phyloP scores from a whole-genome alignment of 2,329 filamentous ascomycete genomes.

The Cyphellophora europaea region DNA sequence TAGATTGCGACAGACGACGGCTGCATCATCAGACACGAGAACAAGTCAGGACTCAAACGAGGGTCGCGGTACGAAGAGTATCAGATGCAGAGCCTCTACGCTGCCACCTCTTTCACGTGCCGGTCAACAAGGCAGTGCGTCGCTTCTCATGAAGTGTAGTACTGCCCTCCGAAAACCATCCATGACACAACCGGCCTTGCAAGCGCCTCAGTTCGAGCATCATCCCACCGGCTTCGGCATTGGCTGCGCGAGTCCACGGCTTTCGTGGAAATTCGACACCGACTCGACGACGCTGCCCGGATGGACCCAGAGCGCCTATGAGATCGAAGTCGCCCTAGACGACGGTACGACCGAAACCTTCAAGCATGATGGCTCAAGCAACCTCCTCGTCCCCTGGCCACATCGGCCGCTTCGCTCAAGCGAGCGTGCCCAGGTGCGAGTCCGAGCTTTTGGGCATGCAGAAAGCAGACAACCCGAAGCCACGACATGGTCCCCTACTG shows the following conservation, averaged over 20 bases:
- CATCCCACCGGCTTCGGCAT: slow-evolving; percentile 19
- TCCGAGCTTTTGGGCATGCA: slow-evolving; percentile 8
- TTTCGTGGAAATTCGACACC: slow-evolving; percentile 21
- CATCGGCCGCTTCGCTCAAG: slow-evolving; percentile 16
- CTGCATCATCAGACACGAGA: too few species aligned
- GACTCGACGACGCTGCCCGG: slow-evolving; percentile 2
- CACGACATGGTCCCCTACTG: background rate
- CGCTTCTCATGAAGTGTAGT: too few species aligned
- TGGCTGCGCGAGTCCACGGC: slow-evolving; percentile 15
- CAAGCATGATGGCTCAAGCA: slow-evolving; percentile 13
- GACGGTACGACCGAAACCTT: slow-evolving; percentile 1
- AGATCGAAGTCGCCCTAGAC: slow-evolving; percentile 14
- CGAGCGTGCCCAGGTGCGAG: slow-evolving; percentile 13
- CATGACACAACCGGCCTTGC: too few species aligned
- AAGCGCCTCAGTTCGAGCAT: too few species aligned
- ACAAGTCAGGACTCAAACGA: too few species aligned
- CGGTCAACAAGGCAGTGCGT: too few species aligned
- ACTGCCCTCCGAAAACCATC: too few species aligned
- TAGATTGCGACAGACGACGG: too few species aligned
- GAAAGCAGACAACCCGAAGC: background rate
- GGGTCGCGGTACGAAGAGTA: too few species aligned
- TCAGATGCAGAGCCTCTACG: too few species aligned
- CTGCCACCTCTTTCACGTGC: too few species aligned
- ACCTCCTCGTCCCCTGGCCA: slow-evolving; percentile 22
- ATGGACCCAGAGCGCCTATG: slow-evolving; percentile 22